Evolutionary conservation across 768 basidiomycete species (phyloP).

Genomic region (Kwoniella sp.): DNA sequence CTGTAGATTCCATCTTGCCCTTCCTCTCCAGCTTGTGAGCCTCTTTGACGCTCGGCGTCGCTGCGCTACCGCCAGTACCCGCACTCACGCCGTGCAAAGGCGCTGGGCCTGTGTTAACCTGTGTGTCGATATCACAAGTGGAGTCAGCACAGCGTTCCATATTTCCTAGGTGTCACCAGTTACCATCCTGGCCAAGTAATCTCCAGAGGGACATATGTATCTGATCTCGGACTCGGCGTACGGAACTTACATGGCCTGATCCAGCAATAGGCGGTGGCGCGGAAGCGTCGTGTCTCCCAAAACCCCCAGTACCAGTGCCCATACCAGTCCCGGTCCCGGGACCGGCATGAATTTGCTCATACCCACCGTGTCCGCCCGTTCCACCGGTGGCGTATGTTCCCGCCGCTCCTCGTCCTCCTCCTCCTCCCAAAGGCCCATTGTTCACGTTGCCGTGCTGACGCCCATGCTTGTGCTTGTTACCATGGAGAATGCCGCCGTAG

Average conservation of each 20-base stretch:
- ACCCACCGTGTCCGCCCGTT: conserved; percentile 8
- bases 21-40: conserved; percentile 28
- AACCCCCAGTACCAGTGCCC: not conserved
- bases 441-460: not conserved
- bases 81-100: conserved; percentile 16
- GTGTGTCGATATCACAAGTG: no score
- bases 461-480: not conserved
- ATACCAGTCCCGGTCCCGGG: not conserved
- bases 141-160: no score
- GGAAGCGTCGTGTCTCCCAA: not conserved
- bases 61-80: no score
- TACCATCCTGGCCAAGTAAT: no score
- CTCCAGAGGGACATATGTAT: no score
- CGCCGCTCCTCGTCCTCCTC: conserved; percentile 9
- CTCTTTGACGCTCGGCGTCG: conserved; percentile 16
- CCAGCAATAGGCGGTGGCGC: conserved; percentile 7
- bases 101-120: conserved; percentile 25
- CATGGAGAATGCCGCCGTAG: conserved; percentile 1
- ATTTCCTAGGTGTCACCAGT: no score
- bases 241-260: conserved; percentile 12
- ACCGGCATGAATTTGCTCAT: not conserved
- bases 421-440: not conserved
- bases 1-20: conserved; percentile 25
- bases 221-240: no score
- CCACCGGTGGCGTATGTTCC: no score